These are phyloP conservation scores for Cercospora berteroae DNA, from an alignment of 2,329 filamentous ascomycete species.

Conservation along the genomic window DNA sequence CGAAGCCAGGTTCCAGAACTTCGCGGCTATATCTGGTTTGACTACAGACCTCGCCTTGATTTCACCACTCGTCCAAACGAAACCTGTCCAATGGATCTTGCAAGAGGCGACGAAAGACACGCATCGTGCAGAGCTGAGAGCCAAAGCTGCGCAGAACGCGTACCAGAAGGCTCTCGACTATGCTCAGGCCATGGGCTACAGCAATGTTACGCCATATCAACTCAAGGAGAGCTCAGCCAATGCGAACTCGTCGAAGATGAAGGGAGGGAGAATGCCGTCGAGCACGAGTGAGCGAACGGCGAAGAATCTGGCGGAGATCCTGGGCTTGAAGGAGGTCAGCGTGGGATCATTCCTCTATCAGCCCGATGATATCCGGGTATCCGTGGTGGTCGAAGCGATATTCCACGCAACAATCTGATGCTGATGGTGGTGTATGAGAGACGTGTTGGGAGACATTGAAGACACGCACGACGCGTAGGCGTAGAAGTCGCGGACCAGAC, in stretches of 20 bases:
- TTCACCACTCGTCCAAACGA: background rate
- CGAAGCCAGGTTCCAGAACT: conserved; percentile 9
- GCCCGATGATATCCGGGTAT: conserved; percentile 15
- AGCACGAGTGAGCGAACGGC: background rate
- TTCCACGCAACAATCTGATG: background rate
- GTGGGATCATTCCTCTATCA: conserved; percentile 7
- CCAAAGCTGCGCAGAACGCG: conserved; percentile 12
- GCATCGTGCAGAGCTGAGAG: conserved; percentile 10
- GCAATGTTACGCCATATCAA: background rate
- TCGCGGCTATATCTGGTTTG: conserved; percentile 4
- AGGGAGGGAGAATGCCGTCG: background rate
- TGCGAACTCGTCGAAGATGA: conserved; percentile 2
- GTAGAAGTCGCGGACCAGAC: background rate
- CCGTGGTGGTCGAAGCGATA: background rate
- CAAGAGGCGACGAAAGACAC: conserved; percentile 10
- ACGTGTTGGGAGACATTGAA: background rate
- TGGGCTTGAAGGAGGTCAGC: conserved; percentile 11
- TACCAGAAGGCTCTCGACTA: conserved; percentile 16
- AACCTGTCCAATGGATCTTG: conserved; percentile 13
- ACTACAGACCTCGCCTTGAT: background rate
- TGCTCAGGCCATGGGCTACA: conserved; percentile 14
- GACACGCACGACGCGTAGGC: too few relatives aligned
- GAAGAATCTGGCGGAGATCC: conserved; percentile 11
- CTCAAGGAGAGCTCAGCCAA: conserved; percentile 5
- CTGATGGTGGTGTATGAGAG: background rate